Evolutionary conservation across 768 basidiomycete species (phyloP).

Genomic region (Suillus sp.): DNA sequence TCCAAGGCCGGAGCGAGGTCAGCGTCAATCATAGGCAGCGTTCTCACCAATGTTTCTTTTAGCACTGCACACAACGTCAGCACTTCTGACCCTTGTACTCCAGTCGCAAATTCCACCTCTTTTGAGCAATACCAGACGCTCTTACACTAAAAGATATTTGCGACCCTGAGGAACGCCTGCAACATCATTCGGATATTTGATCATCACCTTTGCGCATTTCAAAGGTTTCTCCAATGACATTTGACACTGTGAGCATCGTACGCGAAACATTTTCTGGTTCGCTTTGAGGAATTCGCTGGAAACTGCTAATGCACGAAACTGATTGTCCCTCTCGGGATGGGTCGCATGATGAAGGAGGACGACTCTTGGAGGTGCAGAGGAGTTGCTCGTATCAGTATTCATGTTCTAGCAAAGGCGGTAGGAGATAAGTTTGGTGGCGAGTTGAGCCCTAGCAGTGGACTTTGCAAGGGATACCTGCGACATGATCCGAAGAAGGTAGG

Average conservation of each 20-base stretch:
- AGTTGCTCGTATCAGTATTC: neutral
- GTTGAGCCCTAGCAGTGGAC: neutral
- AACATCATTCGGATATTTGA: neutral
- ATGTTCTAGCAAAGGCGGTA: neutral
- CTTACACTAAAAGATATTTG: neutral
- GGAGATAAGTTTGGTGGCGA: neutral
- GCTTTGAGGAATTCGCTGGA: neutral
- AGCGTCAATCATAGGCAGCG: neutral
- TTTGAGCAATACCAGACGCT: constrained; percentile 2
- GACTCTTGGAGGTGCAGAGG: neutral
- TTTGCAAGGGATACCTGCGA: neutral
- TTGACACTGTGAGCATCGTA: neutral
- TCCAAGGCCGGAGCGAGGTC: neutral
- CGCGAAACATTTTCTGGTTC: neutral
- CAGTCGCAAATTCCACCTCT: neutral
- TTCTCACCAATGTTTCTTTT: neutral
- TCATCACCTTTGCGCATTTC: neutral
- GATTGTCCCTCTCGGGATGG: neutral
- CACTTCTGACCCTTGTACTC: neutral
- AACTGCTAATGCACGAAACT: neutral
- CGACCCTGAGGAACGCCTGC: neutral
- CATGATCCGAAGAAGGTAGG: too few species aligned
- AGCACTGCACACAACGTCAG: neutral
- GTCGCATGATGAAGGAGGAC: neutral
- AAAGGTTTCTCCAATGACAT: neutral